These are phyloP conservation scores for Camellia oleifera DNA, from an alignment of 179 eudicot genomes.

Conservation along the genomic window DNA sequence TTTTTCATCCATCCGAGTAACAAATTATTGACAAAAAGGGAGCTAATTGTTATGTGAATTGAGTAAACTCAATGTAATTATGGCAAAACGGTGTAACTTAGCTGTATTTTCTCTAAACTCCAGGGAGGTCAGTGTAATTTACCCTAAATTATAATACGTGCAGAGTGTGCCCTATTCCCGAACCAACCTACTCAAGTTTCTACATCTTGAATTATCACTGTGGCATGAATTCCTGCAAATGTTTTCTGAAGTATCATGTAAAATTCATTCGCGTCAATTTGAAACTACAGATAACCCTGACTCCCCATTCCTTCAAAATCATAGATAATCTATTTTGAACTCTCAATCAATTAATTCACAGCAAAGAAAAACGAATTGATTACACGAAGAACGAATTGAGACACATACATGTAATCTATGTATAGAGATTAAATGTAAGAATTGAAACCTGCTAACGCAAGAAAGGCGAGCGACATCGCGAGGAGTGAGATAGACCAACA, in stretches of 20 bases:
- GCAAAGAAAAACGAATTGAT: background rate
- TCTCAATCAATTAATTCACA: background rate
- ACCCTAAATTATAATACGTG: no score
- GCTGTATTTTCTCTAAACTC: no score
- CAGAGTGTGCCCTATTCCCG: background rate
- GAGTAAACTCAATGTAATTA: no score
- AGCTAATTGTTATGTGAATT: no score
- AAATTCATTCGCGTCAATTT: background rate
- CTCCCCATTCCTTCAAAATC: background rate
- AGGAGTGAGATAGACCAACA: constrained; percentile 56
- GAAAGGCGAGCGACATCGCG: constrained; percentile 79
- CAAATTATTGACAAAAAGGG: no score
- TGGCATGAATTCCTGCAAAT: no score
- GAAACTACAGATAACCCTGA: background rate
- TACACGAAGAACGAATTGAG: background rate
- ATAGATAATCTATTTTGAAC: background rate
- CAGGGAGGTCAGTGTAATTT: no score
- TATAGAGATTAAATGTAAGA: background rate
- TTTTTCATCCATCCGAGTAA: no score
- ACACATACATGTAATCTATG: background rate
- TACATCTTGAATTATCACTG: background rate
- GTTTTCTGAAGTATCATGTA: no score
- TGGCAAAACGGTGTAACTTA: no score
- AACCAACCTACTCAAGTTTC: background rate
- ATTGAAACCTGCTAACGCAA: constrained; percentile 85